Percentiles rank a stretch among this genome's conserved stretches.
phyloP scores from a whole-genome alignment of 2,329 filamentous ascomycete species.

The Ascomycota sp. region DNA sequence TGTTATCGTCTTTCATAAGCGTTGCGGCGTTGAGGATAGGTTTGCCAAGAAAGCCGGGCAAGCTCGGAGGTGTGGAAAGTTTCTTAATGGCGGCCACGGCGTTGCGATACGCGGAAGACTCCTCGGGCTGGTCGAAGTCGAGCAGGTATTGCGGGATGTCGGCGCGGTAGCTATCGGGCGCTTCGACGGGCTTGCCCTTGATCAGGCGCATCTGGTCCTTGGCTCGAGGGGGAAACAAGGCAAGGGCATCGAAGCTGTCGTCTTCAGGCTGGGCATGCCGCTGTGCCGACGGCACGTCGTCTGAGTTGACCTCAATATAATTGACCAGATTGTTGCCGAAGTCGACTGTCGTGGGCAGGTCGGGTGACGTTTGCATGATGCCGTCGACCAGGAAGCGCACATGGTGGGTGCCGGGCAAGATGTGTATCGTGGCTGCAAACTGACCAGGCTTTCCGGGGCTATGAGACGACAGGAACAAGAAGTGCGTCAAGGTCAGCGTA shows the following conservation, averaged over 20 bases:
- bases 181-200: conserved; percentile 34
- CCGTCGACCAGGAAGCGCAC: conserved; percentile 90
- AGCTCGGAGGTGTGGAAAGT: conserved; percentile 60
- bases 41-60: conserved; percentile 83
- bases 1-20: conserved; percentile 93
- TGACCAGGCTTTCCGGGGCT: conserved; percentile 38
- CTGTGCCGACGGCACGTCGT: conserved; percentile 34
- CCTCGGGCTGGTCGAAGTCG: conserved; percentile 72
- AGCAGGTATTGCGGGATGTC: conserved; percentile 69
- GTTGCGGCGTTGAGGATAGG: conserved; percentile 84
- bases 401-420: conserved; percentile 88
- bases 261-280: conserved; percentile 5
- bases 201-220: conserved; percentile 23
- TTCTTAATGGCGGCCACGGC: conserved; percentile 58
- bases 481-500: not conserved
- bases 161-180: conserved; percentile 41
- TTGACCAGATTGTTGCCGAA: conserved; percentile 97
- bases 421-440: conserved; percentile 58
- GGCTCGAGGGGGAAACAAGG: conserved; percentile 6
- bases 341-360: conserved; percentile 85
- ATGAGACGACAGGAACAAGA: conserved; percentile 1
- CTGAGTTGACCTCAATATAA: conserved; percentile 81
- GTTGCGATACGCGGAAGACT: conserved; percentile 51
- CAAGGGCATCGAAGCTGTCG: conserved; percentile 3
- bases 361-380: conserved; percentile 73